phyloP scores from a whole-genome alignment of 2,329 filamentous ascomycete genomes.

The Diaporthe caulivora region DNA sequence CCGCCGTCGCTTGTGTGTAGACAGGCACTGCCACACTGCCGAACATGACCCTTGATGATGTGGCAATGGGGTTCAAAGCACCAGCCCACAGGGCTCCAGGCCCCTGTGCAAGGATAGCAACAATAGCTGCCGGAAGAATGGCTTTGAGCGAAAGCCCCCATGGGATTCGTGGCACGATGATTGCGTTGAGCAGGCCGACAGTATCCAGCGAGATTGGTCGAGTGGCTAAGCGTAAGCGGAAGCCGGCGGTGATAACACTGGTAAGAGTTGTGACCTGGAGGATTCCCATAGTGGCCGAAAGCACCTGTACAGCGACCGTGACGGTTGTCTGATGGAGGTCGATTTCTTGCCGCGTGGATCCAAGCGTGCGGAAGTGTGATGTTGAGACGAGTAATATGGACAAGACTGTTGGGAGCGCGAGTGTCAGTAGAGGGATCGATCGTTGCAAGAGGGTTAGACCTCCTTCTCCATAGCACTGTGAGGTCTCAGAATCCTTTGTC shows the following conservation, averaged over 20 bases:
- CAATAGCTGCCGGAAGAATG: not conserved
- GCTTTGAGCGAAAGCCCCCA: not conserved
- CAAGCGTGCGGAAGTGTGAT: not conserved
- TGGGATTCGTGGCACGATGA: not conserved
- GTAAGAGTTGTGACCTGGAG: conserved; percentile 12
- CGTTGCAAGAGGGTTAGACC: not conserved
- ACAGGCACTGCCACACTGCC: not conserved
- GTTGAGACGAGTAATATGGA: not conserved
- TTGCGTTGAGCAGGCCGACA: not conserved
- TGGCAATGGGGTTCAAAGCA: not conserved
- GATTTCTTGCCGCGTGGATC: not conserved
- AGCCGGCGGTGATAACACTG: conserved; percentile 5
- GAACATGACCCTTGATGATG: not conserved
- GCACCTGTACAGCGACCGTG: not conserved
- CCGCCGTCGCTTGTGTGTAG: not conserved
- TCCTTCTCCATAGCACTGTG: not conserved
- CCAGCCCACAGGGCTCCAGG: not conserved
- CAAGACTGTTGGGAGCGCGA: not conserved
- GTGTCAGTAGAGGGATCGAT: not conserved
- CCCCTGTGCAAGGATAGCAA: not conserved
- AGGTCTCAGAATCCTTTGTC: not conserved
- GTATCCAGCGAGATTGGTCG: not conserved
- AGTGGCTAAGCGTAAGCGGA: not conserved
- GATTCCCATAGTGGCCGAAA: conserved; percentile 41
- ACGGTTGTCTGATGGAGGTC: not conserved